A percentile compares a stretch with the other conserved stretches of the same genome.
Conservation (phyloP, 106 monocot genomes). For the Ottelia alismoides region DNA sequence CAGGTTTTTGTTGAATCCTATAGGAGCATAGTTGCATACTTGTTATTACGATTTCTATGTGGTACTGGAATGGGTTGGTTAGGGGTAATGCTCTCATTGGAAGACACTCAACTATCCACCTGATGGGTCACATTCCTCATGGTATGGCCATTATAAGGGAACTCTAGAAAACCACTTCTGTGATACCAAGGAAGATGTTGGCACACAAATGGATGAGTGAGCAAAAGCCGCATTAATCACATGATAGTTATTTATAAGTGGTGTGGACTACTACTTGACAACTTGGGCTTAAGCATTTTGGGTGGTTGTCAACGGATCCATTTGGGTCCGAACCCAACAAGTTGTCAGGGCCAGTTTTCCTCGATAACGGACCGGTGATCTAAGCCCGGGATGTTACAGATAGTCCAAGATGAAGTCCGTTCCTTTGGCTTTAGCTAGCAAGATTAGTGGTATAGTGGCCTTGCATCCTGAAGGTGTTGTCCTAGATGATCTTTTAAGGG, state of each 20-base stretch:
- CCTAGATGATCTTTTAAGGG: conserved; percentile 28
- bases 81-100: conserved; percentile 30
- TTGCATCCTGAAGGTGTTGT: conserved; percentile 56
- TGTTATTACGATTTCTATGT: too few relatives aligned
- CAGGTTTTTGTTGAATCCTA: too few relatives aligned
- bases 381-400: too few relatives aligned
- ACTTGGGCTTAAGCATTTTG: too few relatives aligned
- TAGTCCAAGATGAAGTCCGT: conserved; percentile 43
- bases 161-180: conserved; percentile 58
- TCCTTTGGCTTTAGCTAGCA: conserved; percentile 39
- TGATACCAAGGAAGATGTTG: conserved; percentile 8
- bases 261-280: too few relatives aligned
- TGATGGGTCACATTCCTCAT: conserved; percentile 80
- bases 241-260: too few relatives aligned
- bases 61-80: conserved; percentile 66
- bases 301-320: too few relatives aligned
- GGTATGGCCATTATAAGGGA: conserved; percentile 82
- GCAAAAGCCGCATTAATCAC: conserved; percentile 21
- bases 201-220: conserved; percentile 27
- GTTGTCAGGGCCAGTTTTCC: too few relatives aligned
- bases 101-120: conserved; percentile 75
- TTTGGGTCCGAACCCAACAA: too few relatives aligned
- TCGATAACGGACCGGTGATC: too few relatives aligned
- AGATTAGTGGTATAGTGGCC: conserved; percentile 36
- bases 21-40: too few relatives aligned